A percentile compares a stretch with the other conserved stretches of the same genome.
phyloP scores from a whole-genome alignment of 495 filamentous ascomycete species.

The Penicillium desertorum region DNA sequence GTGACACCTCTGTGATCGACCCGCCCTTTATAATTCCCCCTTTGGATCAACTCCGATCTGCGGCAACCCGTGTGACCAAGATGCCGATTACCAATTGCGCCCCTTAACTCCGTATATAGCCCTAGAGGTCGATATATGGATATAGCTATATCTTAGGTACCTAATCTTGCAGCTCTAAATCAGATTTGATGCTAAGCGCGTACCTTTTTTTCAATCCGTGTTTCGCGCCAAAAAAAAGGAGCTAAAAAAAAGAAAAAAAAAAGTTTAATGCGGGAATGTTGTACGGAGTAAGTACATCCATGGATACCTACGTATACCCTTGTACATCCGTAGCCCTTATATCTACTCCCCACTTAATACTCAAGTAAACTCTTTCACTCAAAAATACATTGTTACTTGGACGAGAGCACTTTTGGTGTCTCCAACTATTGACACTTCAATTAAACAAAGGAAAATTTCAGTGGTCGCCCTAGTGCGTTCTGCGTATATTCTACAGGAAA shows the following conservation, averaged over 20 bases:
- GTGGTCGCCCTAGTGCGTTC: slow-evolving; percentile 29
- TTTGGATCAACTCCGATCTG: slow-evolving; percentile 9
- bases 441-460: slow-evolving; percentile 30
- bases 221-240: not conserved
- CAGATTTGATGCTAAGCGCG: slow-evolving; percentile 1
- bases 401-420: not conserved
- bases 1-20: slow-evolving; percentile 2
- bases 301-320: not conserved
- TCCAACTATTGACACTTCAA: slow-evolving; percentile 13
- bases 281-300: no score
- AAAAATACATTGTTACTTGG: slow-evolving; percentile 6
- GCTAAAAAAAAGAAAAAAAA: no score
- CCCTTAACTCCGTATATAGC: not conserved
- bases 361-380: not conserved
- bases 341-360: not conserved
- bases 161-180: not conserved
- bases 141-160: not conserved
- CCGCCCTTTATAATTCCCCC: not conserved
- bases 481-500: slow-evolving; percentile 40
- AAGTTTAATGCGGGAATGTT: not conserved
- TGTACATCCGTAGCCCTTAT: not conserved
- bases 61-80: slow-evolving; percentile 13
- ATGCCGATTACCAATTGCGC: not conserved
- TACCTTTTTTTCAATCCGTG: not conserved
- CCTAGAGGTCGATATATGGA: not conserved